A percentile compares a stretch with the other conserved stretches of the same genome.
phyloP scores from a whole-genome alignment of 2,329 filamentous ascomycete species.

The Aureobasidium sp. region DNA sequence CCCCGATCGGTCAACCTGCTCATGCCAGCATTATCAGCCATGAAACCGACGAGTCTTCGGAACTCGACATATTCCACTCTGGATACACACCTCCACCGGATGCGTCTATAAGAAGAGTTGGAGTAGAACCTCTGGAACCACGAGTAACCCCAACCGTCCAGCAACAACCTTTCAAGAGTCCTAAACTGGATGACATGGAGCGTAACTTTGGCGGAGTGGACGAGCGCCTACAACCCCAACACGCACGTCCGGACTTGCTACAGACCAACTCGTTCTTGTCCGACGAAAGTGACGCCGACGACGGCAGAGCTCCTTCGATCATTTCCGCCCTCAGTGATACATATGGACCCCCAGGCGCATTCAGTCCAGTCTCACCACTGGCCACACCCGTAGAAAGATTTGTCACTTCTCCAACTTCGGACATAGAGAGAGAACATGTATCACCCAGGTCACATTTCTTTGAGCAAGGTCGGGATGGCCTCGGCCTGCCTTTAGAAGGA shows the following conservation, averaged over 20 bases:
- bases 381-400: not conserved
- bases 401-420: not conserved
- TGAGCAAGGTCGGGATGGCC: not conserved
- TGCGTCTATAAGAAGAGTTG: slow-evolving; percentile 52
- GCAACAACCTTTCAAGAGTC: not conserved
- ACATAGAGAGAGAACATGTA: not conserved
- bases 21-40: slow-evolving; percentile 20
- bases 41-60: slow-evolving; percentile 25
- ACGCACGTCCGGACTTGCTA: slow-evolving; percentile 12
- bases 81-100: slow-evolving; percentile 66
- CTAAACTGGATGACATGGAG: slow-evolving; percentile 10
- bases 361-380: slow-evolving; percentile 9
- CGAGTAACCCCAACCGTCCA: not conserved
- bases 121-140: slow-evolving; percentile 17
- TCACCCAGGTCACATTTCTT: not conserved
- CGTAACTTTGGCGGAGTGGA: slow-evolving; percentile 12
- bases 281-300: slow-evolving; percentile 46
- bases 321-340: slow-evolving; percentile 9
- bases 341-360: not conserved
- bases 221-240: slow-evolving; percentile 22
- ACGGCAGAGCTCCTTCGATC: slow-evolving; percentile 25
- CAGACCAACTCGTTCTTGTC: slow-evolving; percentile 38
- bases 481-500: not conserved
- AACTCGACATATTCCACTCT: slow-evolving; percentile 59
- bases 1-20: slow-evolving; percentile 17